Evolutionary conservation across 805 yeast genomes (phyloP).

Genomic region (Spathaspora sp.): DNA sequence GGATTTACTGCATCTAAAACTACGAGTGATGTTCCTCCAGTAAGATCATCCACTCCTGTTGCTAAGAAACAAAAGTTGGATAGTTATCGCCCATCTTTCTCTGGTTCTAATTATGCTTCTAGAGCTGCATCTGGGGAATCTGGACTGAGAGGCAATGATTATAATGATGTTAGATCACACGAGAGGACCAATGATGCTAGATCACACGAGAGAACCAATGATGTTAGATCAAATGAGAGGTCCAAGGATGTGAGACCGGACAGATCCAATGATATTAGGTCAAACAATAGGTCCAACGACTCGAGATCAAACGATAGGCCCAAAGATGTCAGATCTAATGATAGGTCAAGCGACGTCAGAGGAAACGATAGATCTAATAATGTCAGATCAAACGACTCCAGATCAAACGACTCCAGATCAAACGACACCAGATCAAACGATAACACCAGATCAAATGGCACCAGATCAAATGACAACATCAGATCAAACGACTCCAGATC

Average conservation of each 20-base stretch:
- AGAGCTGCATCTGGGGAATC: neutral
- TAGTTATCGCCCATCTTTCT: neutral
- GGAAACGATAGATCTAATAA: neutral
- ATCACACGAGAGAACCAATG: neutral
- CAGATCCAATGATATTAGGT: neutral
- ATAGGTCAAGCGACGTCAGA: neutral
- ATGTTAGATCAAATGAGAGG: neutral
- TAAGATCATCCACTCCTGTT: neutral
- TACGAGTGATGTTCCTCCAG: neutral
- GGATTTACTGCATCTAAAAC: neutral
- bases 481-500: neutral
- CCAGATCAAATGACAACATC: neutral
- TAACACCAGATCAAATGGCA: neutral
- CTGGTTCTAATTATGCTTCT: neutral
- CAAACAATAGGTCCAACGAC: neutral
- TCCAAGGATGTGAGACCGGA: neutral
- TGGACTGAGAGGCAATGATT: neutral
- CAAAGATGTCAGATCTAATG: neutral
- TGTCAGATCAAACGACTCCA: neutral
- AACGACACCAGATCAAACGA: no score
- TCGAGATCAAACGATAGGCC: neutral
- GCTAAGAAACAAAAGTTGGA: neutral
- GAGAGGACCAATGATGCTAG: neutral
- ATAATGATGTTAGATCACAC: no score
- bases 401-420: neutral